These are phyloP conservation scores for Fusarium verticillioides DNA, from an alignment of 2,329 filamentous ascomycete species.

Conservation along the genomic window DNA sequence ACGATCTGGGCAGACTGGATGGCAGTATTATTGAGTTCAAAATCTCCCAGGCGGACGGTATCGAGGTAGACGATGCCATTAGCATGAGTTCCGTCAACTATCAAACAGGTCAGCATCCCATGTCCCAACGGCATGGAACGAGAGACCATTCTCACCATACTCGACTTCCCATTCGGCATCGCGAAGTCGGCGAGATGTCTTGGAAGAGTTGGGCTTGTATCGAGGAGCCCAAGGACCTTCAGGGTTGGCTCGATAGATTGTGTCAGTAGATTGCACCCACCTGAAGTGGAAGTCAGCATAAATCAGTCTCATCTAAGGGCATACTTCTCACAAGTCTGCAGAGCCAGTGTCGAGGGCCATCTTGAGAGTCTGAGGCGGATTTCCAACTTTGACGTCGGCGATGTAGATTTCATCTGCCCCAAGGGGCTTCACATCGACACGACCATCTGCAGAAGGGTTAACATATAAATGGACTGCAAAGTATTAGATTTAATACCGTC, in stretches of 20 bases:
- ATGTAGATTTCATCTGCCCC: conserved; percentile 57
- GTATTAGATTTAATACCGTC: conserved; percentile 36
- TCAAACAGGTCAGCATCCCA: not conserved
- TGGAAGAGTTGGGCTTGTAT: conserved; percentile 59
- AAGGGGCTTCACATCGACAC: conserved; percentile 51
- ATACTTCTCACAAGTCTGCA: conserved; percentile 68
- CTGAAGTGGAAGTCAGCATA: conserved; percentile 46
- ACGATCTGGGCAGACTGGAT: conserved; percentile 61
- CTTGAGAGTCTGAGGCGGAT: conserved; percentile 59
- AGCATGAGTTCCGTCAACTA: conserved; percentile 58
- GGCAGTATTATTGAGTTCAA: conserved; percentile 57
- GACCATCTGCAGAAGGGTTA: conserved; percentile 46
- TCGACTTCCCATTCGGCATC: conserved; percentile 61
- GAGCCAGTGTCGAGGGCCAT: conserved; percentile 67
- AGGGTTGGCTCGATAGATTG: conserved; percentile 49
- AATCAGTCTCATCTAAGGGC: not conserved
- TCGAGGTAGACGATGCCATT: conserved; percentile 63
- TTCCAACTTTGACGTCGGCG: conserved; percentile 58
- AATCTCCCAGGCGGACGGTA: conserved; percentile 57
- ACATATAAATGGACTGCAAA: not conserved
- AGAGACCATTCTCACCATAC: conserved; percentile 56
- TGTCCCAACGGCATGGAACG: not conserved
- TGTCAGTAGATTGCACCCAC: conserved; percentile 66
- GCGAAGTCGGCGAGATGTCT: conserved; percentile 54
- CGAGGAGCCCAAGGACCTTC: conserved; percentile 52